These are phyloP conservation scores for Phaeoacremonium minimum DNA, from an alignment of 2,329 filamentous ascomycete species.

Conservation along the genomic window DNA sequence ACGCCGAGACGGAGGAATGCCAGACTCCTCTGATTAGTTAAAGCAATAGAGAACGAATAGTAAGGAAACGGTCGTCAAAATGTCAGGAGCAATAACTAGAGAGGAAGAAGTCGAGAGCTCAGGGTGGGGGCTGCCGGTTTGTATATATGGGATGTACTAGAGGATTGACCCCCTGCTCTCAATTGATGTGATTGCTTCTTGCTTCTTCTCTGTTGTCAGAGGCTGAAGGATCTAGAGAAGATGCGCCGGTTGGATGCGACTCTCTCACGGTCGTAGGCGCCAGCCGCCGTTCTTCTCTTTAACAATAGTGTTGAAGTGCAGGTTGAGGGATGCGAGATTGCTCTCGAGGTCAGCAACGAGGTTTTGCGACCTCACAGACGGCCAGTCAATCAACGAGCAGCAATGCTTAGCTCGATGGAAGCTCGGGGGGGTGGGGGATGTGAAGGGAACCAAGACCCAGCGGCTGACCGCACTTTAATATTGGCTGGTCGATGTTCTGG, in stretches of 20 bases:
- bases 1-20: background rate
- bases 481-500: constrained; percentile 41
- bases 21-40: background rate
- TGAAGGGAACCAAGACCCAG: constrained; percentile 25
- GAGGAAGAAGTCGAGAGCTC: no score
- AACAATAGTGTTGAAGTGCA: no score
- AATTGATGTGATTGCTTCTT: no score
- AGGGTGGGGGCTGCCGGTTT: background rate
- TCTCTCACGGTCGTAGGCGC: background rate
- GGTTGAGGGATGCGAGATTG: background rate
- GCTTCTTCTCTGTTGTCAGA: background rate
- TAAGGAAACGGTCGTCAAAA: no score
- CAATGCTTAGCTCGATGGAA: background rate
- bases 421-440: constrained; percentile 11
- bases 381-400: background rate
- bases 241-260: background rate
- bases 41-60: background rate
- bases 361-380: background rate
- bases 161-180: no score
- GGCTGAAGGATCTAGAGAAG: background rate
- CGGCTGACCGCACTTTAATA: constrained; percentile 46
- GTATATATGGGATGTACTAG: background rate
- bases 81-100: no score
- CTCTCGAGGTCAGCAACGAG: background rate
- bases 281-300: background rate